These are phyloP conservation scores for Conringia planisiliqua DNA, from an alignment of 345 rosid genomes.

Conservation along the genomic window DNA sequence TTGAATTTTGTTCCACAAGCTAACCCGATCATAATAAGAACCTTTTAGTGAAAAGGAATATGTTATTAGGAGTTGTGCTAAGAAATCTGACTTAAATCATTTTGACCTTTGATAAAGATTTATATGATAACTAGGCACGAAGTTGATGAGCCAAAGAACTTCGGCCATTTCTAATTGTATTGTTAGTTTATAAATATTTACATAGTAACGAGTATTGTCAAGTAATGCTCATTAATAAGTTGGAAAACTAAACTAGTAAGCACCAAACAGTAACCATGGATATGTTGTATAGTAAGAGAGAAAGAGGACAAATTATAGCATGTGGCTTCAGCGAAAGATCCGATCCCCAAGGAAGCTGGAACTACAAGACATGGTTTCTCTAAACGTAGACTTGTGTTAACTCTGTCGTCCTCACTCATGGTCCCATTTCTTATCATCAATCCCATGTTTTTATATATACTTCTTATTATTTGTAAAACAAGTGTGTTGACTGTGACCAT, in stretches of 20 bases:
- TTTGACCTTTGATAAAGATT: background rate
- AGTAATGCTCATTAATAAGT: background rate
- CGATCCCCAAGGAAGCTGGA: constrained; percentile 19
- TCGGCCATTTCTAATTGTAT: background rate
- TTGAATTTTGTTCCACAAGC: too few relatives aligned
- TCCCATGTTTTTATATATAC: background rate
- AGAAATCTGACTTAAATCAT: background rate
- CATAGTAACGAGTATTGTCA: background rate
- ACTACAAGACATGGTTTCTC: constrained; percentile 14
- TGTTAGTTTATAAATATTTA: background rate
- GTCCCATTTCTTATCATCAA: constrained; percentile 6
- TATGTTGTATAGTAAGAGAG: background rate
- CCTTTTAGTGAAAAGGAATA: background rate
- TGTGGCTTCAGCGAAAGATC: background rate
- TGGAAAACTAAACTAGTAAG: background rate
- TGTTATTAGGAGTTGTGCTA: background rate
- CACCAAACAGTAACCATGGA: background rate
- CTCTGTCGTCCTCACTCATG: background rate
- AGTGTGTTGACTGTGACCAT: background rate
- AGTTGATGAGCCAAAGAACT: background rate
- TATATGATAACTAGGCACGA: background rate
- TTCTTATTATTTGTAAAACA: background rate
- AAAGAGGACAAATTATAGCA: background rate
- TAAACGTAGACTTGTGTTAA: background rate
- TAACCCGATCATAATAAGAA: background rate